These are phyloP conservation scores for Begonia masoniana DNA, from an alignment of 306 rosid species.

Conservation along the genomic window DNA sequence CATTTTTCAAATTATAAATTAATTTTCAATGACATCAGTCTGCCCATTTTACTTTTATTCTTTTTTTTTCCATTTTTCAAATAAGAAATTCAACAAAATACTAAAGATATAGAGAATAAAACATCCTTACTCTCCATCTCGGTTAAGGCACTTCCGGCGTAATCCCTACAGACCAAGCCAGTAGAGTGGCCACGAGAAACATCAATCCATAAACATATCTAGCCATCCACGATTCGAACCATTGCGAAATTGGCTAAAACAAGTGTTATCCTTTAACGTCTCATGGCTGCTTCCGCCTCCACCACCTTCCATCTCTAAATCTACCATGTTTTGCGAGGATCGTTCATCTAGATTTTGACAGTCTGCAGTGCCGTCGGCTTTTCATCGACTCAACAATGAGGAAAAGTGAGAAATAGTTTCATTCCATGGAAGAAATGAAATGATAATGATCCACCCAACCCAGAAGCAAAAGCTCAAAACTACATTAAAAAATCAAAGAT, in stretches of 20 bases:
- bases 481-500: background rate
- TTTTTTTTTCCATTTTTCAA: too few species aligned
- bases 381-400: background rate
- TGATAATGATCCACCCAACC: background rate
- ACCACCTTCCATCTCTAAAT: background rate
- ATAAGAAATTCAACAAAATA: too few species aligned
- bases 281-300: background rate
- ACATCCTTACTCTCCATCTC: constrained; percentile 52
- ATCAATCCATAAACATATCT: constrained; percentile 82
- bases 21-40: too few species aligned
- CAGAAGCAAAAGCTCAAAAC: background rate
- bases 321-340: background rate
- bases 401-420: background rate
- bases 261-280: background rate
- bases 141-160: constrained; percentile 34
- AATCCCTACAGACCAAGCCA: constrained; percentile 97
- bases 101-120: background rate
- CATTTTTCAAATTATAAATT: too few species aligned
- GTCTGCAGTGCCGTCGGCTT: background rate
- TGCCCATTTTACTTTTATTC: too few species aligned
- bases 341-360: background rate
- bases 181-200: constrained; percentile 51
- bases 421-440: background rate
- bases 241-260: constrained; percentile 26
- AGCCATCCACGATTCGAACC: constrained; percentile 87